Conservation (phyloP, 2,329 filamentous ascomycete genomes). For the Colletotrichum acutatum region DNA sequence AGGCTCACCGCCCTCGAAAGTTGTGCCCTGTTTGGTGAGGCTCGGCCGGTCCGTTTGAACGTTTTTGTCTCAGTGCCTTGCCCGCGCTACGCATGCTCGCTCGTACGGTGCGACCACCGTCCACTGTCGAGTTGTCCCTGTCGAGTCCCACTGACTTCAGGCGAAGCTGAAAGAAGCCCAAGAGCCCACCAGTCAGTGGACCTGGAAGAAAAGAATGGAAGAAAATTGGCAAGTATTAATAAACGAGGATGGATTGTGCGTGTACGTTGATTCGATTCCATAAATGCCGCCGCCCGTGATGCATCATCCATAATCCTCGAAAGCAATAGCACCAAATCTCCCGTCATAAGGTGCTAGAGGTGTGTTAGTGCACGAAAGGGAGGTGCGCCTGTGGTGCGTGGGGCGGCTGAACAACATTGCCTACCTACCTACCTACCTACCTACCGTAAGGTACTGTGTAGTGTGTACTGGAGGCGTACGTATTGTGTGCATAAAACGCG, state of each 20-base stretch:
- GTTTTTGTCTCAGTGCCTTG: too few relatives aligned
- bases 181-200: not conserved
- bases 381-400: not conserved
- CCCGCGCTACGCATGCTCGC: too few relatives aligned
- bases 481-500: conserved; percentile 23
- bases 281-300: conserved; percentile 27
- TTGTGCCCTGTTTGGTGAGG: conserved; percentile 22
- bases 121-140: not conserved
- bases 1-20: conserved; percentile 1
- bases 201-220: not conserved
- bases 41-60: conserved; percentile 17
- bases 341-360: not conserved
- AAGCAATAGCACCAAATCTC: conserved; percentile 11
- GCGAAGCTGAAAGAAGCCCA: too few relatives aligned
- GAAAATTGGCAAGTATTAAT: not conserved
- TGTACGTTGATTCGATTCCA: not conserved
- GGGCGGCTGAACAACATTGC: conserved; percentile 6
- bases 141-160: conserved; percentile 13
- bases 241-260: not conserved
- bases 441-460: too few relatives aligned
- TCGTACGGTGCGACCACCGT: not conserved
- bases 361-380: not conserved
- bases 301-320: conserved; percentile 14
- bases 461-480: too few relatives aligned
- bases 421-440: too few relatives aligned